A percentile compares a stretch with the other conserved stretches of the same genome.
Evolutionary conservation across 78 protist genomes (phyloP).

Genomic region (Chrysochromulina tobinii): DNA sequence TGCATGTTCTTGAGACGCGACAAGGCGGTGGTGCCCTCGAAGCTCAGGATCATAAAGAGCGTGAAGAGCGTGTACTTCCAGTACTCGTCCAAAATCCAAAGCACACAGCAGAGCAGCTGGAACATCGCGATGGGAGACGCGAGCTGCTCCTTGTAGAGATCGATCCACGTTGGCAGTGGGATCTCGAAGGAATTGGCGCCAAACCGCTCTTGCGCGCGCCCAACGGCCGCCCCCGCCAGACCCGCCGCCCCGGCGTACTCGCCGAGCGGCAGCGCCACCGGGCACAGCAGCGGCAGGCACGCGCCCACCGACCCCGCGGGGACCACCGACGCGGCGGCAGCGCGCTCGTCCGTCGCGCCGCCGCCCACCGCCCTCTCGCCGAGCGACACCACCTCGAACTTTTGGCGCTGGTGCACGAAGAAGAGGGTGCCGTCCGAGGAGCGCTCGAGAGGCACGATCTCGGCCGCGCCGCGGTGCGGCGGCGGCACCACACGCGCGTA

Average conservation of each 20-base stretch:
- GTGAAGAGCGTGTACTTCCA: constrained; percentile 91
- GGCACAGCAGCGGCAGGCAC: background rate
- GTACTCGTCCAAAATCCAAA: constrained; percentile 97
- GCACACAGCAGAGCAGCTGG: constrained; percentile 87
- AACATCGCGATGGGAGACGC: constrained; percentile 98
- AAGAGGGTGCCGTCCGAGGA: background rate
- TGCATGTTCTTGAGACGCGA: constrained; percentile 39
- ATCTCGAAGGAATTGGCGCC: constrained; percentile 61
- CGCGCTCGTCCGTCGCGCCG: background rate
- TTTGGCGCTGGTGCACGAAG: background rate
- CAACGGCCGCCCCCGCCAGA: background rate
- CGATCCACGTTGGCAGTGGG: constrained; percentile 88
- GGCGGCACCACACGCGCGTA: background rate
- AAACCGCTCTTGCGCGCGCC: too few relatives aligned
- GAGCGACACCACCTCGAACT: background rate
- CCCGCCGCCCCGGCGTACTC: background rate
- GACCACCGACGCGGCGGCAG: background rate
- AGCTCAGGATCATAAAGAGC: constrained; percentile 82
- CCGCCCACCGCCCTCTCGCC: background rate
- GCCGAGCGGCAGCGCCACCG: background rate
- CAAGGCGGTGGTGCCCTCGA: constrained; percentile 91
- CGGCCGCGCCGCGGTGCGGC: background rate
- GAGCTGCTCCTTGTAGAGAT: constrained; percentile 90
- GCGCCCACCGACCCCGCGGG: background rate
- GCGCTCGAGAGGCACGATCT: background rate